A percentile compares a stretch with the other conserved stretches of the same genome.
These are phyloP conservation scores for Rhododendron mucronatum DNA, from an alignment of 148 eudicot species.

Conservation along the genomic window DNA sequence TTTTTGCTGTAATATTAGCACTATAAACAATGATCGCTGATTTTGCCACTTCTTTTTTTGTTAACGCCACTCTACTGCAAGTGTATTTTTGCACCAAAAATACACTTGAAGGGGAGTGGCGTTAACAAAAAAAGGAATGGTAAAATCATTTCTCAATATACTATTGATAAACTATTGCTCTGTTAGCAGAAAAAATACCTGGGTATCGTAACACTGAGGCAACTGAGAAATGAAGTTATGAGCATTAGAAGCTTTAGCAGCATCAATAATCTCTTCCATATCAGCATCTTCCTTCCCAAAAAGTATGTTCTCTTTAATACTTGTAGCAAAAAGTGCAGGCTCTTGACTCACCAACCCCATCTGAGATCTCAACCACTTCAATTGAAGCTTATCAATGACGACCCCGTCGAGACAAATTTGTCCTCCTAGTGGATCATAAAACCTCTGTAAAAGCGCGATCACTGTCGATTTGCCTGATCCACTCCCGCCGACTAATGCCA, in stretches of 20 bases:
- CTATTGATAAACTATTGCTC: background rate
- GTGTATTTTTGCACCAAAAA: no score
- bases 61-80: no score
- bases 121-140: no score
- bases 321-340: constrained; percentile 79
- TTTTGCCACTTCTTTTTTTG: no score
- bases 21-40: background rate
- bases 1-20: background rate
- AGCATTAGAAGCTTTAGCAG: constrained; percentile 85
- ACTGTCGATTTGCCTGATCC: constrained; percentile 88
- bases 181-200: constrained; percentile 30
- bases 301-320: constrained; percentile 79
- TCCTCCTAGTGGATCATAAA: constrained; percentile 73
- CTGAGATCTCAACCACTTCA: constrained; percentile 81
- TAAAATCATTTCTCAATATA: background rate
- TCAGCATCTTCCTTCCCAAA: constrained; percentile 85
- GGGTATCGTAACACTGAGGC: constrained; percentile 84
- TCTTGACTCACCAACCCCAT: constrained; percentile 97
- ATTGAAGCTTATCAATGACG: constrained; percentile 57
- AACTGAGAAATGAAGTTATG: constrained; percentile 71
- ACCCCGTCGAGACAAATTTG: constrained; percentile 73
- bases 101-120: no score
- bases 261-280: constrained; percentile 65
- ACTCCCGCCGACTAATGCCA: constrained; percentile 85
- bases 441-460: constrained; percentile 63